Base-by-base conservation (phyloP, 2,329 filamentous ascomycete genomes). In the Tolypocladium ophioglossoides region DNA sequence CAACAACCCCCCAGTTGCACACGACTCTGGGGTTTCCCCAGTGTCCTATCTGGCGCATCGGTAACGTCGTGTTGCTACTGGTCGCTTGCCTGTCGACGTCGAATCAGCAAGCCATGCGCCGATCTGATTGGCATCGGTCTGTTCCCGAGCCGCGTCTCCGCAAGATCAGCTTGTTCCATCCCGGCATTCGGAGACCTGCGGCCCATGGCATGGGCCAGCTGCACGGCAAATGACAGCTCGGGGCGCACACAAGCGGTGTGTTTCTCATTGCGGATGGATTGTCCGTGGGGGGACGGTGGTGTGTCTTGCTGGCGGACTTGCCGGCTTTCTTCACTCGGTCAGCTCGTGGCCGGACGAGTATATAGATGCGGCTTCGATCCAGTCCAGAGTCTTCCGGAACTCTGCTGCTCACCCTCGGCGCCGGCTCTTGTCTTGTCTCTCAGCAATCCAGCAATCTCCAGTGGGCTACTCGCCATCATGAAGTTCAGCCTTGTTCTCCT, bases 401-500 rank as follows among this genome's bases (percentile, higher is more conserved):
- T 18, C 24, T 18, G 7, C 27, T 24, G 6, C 16, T 27, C 22
- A 27, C 8, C 12, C 5, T 27, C 22, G 9, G 27, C 14, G 2
- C 22, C 12, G 12, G 14, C 24, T 27, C 24, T 27, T 46, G 12
- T 30, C 12, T 24, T 8, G 14, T 16, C 14, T 18, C 35, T 18
- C 14, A 7, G 22, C 20, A n/a, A n/a, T n/a, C n/a, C n/a, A n/a
- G n/a, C 16, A 38, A 2, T 30, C 22, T 16, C 37, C 32, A 4
- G 20, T 8, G 20, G 18, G 12, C 4, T 11, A 14, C 10, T 47
- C 37, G 39, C 35, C 56, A 60, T 34, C 12, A 72, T 72, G 70
- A 72, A 70, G 65, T 58, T 68, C 53, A 53, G 44, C 52, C 11
- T 55, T 20, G 12, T 59, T 37, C 18, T 70, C 34, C 30, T 66